Evolutionary conservation across 1,284 basidiomycete genomes (phyloP).

Genomic region (Ustilago vetiveriae): DNA sequence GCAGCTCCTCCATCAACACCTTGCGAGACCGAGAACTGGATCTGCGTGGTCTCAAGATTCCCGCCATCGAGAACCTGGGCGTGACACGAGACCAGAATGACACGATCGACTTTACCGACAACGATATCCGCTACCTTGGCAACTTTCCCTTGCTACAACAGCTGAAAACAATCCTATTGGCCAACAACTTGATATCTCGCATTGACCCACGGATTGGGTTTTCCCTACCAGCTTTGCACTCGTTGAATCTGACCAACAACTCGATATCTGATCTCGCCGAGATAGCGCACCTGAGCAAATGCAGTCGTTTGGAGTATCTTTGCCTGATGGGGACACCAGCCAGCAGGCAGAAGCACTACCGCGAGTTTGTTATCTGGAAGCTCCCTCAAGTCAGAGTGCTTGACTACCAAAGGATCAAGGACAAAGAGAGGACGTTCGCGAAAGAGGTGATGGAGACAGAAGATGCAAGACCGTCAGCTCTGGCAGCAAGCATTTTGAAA

Average conservation of each 20-base stretch:
- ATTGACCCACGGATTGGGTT: conserved; percentile 83
- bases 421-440: conserved; percentile 71
- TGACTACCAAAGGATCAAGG: conserved; percentile 95
- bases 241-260: conserved; percentile 70
- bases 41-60: conserved; percentile 79
- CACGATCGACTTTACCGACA: conserved; percentile 95
- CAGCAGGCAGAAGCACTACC: conserved; percentile 91
- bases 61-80: conserved; percentile 98
- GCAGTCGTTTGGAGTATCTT: conserved; percentile 81
- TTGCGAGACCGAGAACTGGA: conserved; percentile 89
- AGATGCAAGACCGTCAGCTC: conserved; percentile 50
- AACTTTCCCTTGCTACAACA: conserved; percentile 85
- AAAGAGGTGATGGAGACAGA: conserved; percentile 54
- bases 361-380: conserved; percentile 79
- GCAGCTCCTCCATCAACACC: conserved; percentile 82
- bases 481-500: conserved; percentile 71
- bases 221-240: conserved; percentile 83
- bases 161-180: conserved; percentile 80
- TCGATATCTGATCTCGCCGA: conserved; percentile 78
- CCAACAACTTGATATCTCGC: conserved; percentile 85
- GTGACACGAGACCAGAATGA: conserved; percentile 96
- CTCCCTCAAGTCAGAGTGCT: conserved; percentile 80
- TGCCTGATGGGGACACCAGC: conserved; percentile 90
- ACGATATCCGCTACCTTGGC: conserved; percentile 86
- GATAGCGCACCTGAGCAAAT: conserved; percentile 82